Evolutionary conservation across 352 stramenopile species (phyloP).

Genomic region (Phytophthora citrophthora): DNA sequence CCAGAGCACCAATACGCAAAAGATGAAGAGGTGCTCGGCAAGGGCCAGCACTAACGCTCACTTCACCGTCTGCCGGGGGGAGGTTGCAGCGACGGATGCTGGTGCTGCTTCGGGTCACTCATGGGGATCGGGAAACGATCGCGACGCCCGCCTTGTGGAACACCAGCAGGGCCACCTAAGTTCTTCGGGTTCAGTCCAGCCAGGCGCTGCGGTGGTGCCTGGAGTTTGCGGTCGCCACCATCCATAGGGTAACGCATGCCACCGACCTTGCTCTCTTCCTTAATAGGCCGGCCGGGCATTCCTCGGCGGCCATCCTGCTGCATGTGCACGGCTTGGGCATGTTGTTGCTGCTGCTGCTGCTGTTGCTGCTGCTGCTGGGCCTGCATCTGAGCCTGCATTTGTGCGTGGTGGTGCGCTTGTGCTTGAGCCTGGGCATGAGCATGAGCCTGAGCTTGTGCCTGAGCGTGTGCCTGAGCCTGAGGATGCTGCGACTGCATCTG

Average conservation of each 20-base stretch:
- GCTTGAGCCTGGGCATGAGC: slow-evolving; percentile 68
- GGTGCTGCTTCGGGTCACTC: slow-evolving; percentile 77
- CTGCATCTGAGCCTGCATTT: slow-evolving; percentile 63
- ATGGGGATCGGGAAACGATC: slow-evolving; percentile 81
- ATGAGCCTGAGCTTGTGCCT: slow-evolving; percentile 64
- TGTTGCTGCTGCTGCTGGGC: slow-evolving; percentile 71
- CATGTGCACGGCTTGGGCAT: slow-evolving; percentile 66
- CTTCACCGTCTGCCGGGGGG: slow-evolving; percentile 69
- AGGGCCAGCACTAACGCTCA: slow-evolving; percentile 26
- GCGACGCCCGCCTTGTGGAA: slow-evolving; percentile 53
- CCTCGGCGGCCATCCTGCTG: slow-evolving; percentile 66
- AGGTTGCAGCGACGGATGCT: slow-evolving; percentile 70
- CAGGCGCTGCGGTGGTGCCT: slow-evolving; percentile 58
- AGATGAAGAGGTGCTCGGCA: slow-evolving; percentile 32
- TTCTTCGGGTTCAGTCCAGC: slow-evolving; percentile 81
- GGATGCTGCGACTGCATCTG: slow-evolving; percentile 64
- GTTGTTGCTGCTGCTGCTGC: slow-evolving; percentile 78
- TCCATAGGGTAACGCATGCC: slow-evolving; percentile 73
- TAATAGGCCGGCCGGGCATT: slow-evolving; percentile 69
- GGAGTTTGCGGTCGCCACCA: slow-evolving; percentile 65
- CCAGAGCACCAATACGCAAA: slow-evolving; percentile 32
- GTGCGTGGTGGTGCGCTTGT: slow-evolving; percentile 64
- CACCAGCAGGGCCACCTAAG: slow-evolving; percentile 52
- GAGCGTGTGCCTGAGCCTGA: slow-evolving; percentile 61
- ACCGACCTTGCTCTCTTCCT: slow-evolving; percentile 67